Evolutionary conservation across 805 yeast species (phyloP), one percentile per base, ranked within the genome.

Genomic region (Metschnikowia gruessii): DNA sequence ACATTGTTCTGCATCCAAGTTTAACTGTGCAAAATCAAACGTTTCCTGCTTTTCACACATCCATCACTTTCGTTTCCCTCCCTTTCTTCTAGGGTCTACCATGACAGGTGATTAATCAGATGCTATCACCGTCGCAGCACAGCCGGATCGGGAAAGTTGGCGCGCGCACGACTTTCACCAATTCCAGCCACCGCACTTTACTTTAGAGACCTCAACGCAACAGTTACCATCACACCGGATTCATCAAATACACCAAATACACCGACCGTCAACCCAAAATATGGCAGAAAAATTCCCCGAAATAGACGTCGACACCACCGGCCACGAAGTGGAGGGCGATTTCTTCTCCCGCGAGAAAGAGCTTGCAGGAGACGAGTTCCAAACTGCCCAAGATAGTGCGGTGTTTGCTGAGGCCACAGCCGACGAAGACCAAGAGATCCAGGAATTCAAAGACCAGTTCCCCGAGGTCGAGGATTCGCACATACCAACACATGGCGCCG

Each of bases 201-300:
- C 17, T 4, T 5, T 21, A 7, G 24, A 21, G 24, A 21, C 24
- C 24, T 21, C 24, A 4, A 21, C 24, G 24, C 24, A 21, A 21
- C 24, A 21, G 7, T 21, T 21, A 21, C 24, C 24, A 21, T 4
- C 4, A 21, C 7, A 21, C 24, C 24, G 24, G 24, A 21, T 21
- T 21, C 24, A 21, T 3, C 9, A 17, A 18, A 37, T 15, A 34
- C 48, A 42, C 38, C 7, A 21, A 21, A 21, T 7, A 21, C 24
- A 21, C n/a, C n/a, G n/a, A 21, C 7, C 24, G 24, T 21, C 7
- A 21, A 21, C 4, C 24, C 4, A 21, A 7, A 21, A 21, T 5
- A 83, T 83, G 88, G 80, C 87, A 45, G 92, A 86, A 52, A 83
- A 84, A 66, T 85, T 81, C 64, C 94, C 95, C 40, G 89, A 80